Evolutionary conservation across 2,329 filamentous ascomycete genomes (phyloP).

Genomic region (Ampelomyces quisqualis): DNA sequence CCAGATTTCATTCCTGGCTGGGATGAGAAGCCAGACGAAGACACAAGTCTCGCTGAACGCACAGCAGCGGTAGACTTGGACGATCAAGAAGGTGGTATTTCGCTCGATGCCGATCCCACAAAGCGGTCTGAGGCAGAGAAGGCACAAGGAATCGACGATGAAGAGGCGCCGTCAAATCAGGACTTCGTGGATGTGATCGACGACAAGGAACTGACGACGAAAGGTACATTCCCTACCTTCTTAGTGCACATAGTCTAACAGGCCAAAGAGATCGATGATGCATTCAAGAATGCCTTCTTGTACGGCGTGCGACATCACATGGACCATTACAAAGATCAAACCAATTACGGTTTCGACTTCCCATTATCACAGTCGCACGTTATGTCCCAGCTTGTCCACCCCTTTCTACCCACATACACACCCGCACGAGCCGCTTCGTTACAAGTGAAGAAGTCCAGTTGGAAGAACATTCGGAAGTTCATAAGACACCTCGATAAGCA

Average conservation of each 20-base stretch:
- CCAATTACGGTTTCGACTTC: constrained; percentile 59
- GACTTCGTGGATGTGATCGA: constrained; percentile 45
- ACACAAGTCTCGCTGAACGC: constrained; percentile 40
- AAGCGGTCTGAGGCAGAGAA: constrained; percentile 38
- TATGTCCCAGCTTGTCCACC: constrained; percentile 65
- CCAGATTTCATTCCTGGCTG: constrained; percentile 58
- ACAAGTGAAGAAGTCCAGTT: constrained; percentile 69
- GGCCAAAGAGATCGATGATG: constrained; percentile 62
- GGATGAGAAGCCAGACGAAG: constrained; percentile 40
- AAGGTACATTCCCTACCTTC: constrained; percentile 45
- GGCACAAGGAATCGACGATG: constrained; percentile 36
- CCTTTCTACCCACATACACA: constrained; percentile 62
- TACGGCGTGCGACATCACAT: constrained; percentile 63
- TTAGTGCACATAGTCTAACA: constrained; percentile 7
- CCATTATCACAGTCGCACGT: constrained; percentile 64
- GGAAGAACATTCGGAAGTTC: constrained; percentile 70
- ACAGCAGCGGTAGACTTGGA: constrained; percentile 46
- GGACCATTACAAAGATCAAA: constrained; percentile 53
- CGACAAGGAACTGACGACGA: constrained; percentile 57
- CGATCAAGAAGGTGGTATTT: constrained; percentile 52
- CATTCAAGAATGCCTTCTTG: constrained; percentile 64
- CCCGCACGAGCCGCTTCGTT: constrained; percentile 58
- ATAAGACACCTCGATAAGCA: constrained; percentile 68
- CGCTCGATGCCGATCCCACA: constrained; percentile 33
- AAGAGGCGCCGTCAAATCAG: constrained; percentile 34